Conservation (phyloP, 2,329 filamentous ascomycete species). For the Boeremia exigua region DNA sequence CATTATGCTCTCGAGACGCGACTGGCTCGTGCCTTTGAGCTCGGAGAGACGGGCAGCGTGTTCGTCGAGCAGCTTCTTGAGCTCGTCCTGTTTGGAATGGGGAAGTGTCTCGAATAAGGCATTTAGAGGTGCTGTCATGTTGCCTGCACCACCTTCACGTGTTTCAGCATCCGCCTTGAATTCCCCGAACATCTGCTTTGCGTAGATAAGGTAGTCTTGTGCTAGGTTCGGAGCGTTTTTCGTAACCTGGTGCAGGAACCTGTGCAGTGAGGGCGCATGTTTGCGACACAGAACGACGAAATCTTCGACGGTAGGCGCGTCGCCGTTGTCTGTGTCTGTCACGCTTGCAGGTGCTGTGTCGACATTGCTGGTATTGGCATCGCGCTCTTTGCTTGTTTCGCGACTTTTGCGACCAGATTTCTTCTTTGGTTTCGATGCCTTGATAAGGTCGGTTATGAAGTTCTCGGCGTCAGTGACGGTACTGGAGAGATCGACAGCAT, state of each 20-base stretch:
- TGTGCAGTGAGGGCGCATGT: slow-evolving; percentile 69
- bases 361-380: slow-evolving; percentile 23
- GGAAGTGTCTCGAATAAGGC: slow-evolving; percentile 57
- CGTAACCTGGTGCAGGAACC: slow-evolving; percentile 73
- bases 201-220: slow-evolving; percentile 66
- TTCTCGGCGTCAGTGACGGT: slow-evolving; percentile 70
- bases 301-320: slow-evolving; percentile 69
- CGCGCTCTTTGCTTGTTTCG: slow-evolving; percentile 27
- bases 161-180: slow-evolving; percentile 55
- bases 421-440: slow-evolving; percentile 53
- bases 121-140: slow-evolving; percentile 51
- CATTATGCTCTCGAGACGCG: slow-evolving; percentile 65
- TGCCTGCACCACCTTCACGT: slow-evolving; percentile 47
- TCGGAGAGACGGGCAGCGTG: slow-evolving; percentile 66
- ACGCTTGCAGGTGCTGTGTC: slow-evolving; percentile 31
- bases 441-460: slow-evolving; percentile 75
- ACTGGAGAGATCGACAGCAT: slow-evolving; percentile 72
- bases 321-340: slow-evolving; percentile 26
- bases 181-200: slow-evolving; percentile 61
- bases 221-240: slow-evolving; percentile 71
- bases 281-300: slow-evolving; percentile 71
- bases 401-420: slow-evolving; percentile 35
- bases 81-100: slow-evolving; percentile 50
- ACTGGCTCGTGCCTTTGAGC: slow-evolving; percentile 61
- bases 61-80: slow-evolving; percentile 63